These are phyloP conservation scores for Salvia rosmarinus DNA, from an alignment of 257 asterid genomes.

Conservation along the genomic window DNA sequence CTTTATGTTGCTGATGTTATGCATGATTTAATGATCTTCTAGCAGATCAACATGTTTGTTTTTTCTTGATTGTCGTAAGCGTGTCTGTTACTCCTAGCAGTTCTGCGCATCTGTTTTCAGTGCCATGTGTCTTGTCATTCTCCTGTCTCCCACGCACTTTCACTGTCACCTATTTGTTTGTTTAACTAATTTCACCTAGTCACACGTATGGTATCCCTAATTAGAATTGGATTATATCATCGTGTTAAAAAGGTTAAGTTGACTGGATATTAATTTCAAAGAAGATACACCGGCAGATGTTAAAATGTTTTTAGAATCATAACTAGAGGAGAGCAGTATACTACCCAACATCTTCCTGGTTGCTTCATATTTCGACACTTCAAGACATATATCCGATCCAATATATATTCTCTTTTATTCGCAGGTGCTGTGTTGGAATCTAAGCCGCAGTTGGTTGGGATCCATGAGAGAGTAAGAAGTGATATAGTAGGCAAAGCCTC, in stretches of 20 bases:
- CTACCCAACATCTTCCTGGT: neutral
- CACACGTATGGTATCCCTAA: neutral
- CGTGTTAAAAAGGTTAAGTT: neutral
- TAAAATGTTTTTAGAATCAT: neutral
- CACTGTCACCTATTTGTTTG: neutral
- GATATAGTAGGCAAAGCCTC: constrained; percentile 57
- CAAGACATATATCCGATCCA: neutral
- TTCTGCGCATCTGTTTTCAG: neutral
- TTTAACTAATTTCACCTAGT: constrained; percentile 11
- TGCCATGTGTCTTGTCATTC: neutral
- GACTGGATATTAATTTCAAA: neutral
- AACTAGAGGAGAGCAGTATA: neutral
- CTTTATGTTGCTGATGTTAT: neutral
- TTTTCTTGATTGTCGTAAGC: neutral
- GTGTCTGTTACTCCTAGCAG: neutral
- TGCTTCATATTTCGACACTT: neutral
- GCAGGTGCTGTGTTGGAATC: constrained; percentile 85
- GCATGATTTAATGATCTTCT: constrained; percentile 16
- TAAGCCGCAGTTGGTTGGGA: constrained; percentile 79
- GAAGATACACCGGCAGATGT: neutral
- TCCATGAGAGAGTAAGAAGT: constrained; percentile 94
- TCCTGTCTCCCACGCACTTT: neutral
- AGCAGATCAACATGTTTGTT: constrained; percentile 6
- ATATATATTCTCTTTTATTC: neutral
- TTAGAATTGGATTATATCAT: neutral